phyloP scores from a whole-genome alignment of 768 basidiomycete species.

The Gymnopilus junonius region DNA sequence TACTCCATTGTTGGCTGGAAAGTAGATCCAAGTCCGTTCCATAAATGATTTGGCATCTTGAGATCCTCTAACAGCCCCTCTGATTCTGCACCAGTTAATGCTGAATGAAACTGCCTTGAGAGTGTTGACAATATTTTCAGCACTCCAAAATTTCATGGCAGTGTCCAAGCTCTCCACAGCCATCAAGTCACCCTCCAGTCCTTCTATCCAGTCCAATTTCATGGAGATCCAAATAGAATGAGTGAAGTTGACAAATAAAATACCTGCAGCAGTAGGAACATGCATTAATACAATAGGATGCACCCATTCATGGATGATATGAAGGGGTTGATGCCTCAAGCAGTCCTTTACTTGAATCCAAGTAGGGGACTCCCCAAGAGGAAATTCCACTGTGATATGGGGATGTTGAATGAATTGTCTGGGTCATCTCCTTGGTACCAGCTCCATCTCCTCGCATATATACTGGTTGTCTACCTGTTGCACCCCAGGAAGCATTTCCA shows the following conservation, averaged over 20 bases:
- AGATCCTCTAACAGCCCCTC: background rate
- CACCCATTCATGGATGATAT: background rate
- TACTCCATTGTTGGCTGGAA: background rate
- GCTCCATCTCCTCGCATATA: background rate
- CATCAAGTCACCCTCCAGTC: background rate
- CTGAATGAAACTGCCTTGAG: background rate
- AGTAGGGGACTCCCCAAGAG: background rate
- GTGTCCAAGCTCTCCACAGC: background rate
- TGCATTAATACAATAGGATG: background rate
- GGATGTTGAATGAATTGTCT: background rate
- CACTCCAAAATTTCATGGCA: background rate
- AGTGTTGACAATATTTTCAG: background rate
- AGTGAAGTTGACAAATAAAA: background rate
- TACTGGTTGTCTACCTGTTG: background rate
- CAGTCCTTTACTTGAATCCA: background rate
- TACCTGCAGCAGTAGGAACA: background rate
- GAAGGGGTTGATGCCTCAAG: background rate
- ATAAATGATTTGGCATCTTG: background rate
- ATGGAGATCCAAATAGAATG: background rate
- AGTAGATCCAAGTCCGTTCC: background rate
- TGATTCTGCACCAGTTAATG: background rate
- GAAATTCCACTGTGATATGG: background rate
- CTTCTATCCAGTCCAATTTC: background rate
- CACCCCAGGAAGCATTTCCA: background rate
- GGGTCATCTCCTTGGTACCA: background rate